Percentiles rank a stretch among this genome's conserved stretches.
Evolutionary conservation across 805 yeast genomes (phyloP).

Genomic region (Alloascoidea africana): DNA sequence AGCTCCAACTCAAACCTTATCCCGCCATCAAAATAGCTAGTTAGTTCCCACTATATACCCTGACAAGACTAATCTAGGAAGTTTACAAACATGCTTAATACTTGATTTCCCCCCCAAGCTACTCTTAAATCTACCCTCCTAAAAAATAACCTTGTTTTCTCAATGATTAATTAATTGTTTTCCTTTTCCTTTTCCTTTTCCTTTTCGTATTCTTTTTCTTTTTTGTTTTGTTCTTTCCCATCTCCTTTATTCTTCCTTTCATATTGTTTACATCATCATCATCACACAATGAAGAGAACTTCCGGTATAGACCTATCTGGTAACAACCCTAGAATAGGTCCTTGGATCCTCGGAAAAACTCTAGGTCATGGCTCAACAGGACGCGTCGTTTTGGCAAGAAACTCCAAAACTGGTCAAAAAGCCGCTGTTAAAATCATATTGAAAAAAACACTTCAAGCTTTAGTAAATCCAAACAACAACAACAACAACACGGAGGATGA

Average conservation of each 20-base stretch:
- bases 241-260: background rate
- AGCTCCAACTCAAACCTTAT: no score
- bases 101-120: no score
- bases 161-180: background rate
- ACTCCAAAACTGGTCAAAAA: conserved; percentile 50
- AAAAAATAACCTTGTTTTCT: no score
- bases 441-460: background rate
- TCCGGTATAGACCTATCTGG: background rate
- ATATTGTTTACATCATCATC: background rate
- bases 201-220: background rate
- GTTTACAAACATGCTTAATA: no score
- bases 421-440: conserved; percentile 63
- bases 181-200: background rate
- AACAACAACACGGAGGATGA: conserved; percentile 17
- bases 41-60: no score
- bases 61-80: no score
- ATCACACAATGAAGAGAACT: background rate
- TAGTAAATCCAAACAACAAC: conserved; percentile 4
- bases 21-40: no score
- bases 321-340: conserved; percentile 38
- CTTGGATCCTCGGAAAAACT: conserved; percentile 71
- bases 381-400: conserved; percentile 61
- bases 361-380: conserved; percentile 78
- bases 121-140: no score
- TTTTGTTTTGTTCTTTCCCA: background rate